Evolutionary conservation across 306 rosid genomes (phyloP), one percentile per base, ranked within the genome.

Genomic region (Albizia julibrissin): DNA sequence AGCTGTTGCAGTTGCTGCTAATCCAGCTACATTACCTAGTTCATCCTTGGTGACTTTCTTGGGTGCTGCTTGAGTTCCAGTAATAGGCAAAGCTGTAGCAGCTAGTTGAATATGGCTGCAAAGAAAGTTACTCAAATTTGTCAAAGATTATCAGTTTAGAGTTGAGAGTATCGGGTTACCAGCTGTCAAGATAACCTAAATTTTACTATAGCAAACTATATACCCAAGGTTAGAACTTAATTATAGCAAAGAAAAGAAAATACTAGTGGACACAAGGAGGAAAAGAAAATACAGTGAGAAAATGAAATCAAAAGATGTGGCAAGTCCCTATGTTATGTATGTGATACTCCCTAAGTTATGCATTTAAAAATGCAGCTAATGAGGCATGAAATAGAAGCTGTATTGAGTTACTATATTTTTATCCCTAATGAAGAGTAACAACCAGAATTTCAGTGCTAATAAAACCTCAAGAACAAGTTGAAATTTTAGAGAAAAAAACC

Each of bases 71-170:
- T 87, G 92, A 64, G 90, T 88, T 87, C 97, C 98, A n/a, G 97
- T 95, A 80, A 95, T 95, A 44, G 99, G 98, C 91, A 95, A 88
- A 72, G 94, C 85, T 72, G 93, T 93, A 6, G 97, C 99, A 77
- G 98, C 97, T 82, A 95, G 85, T 84, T 91, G 98, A 81, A 95
- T 78, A 83, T 93, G 99, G 86, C 98, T 93, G 94, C 89, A 85
- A 26, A 76, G 21, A 27, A 58, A 69, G 50, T 78, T 70, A 31
- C 22, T 82, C 76, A 82, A 62, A 18, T 39, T 46, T 26, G 31
- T 43, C 18, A 75, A 21, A 69, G n/a, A 70, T 42, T 61, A 56
- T 62, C 34, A 18, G 34, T 34, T 52, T 40, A 70, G 4, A 70
- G 10, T 6, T 22, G 34, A 33, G 33, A 79, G 21, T 42, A 59